phyloP scores from a whole-genome alignment of 495 filamentous ascomycete species.

The Copromyces sp. region DNA sequence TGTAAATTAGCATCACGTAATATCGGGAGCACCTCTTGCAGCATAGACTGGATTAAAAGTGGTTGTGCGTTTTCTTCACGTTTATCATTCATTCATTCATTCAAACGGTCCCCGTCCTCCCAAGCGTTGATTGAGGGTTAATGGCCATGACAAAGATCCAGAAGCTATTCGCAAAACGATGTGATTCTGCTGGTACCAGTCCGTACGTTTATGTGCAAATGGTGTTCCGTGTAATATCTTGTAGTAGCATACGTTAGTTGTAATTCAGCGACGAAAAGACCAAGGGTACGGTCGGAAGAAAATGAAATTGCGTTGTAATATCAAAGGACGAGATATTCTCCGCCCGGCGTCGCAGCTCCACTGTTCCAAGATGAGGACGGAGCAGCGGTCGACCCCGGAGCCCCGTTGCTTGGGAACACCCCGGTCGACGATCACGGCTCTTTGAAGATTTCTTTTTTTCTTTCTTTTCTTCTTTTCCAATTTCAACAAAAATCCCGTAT shows the following conservation, averaged over 20 bases:
- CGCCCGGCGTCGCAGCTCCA: neutral
- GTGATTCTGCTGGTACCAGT: neutral
- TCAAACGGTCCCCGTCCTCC: neutral
- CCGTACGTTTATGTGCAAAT: neutral
- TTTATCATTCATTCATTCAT: neutral
- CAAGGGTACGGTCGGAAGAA: neutral
- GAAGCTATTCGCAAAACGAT: neutral
- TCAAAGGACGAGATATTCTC: neutral
- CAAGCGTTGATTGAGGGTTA: neutral
- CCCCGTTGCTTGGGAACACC: neutral
- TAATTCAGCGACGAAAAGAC: neutral
- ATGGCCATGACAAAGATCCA: neutral
- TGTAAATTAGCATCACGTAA: constrained; percentile 23
- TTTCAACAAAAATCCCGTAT: neutral
- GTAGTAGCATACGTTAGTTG: neutral
- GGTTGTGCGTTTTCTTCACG: neutral
- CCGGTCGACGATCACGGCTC: neutral
- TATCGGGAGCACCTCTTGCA: constrained; percentile 5
- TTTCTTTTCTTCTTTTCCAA: neutral
- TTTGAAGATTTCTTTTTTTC: neutral
- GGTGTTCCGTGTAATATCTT: neutral
- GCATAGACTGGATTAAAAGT: neutral
- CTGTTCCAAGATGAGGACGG: neutral
- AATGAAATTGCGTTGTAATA: neutral
- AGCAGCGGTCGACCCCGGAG: neutral